phyloP scores from a whole-genome alignment of 164 flowering plant species.

The Aristolochia californica region DNA sequence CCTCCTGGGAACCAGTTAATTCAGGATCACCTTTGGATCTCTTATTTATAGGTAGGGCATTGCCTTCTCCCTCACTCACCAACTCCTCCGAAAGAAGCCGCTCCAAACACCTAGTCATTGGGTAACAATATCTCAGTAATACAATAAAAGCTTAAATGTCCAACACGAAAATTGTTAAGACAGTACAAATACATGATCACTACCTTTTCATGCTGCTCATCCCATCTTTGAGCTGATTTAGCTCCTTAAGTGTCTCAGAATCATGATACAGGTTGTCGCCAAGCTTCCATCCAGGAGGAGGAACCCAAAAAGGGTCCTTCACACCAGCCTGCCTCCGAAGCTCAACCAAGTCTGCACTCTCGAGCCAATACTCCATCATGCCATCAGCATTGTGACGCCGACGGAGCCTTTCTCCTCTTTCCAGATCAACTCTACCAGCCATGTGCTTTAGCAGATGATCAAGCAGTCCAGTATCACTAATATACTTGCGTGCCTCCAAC shows the following conservation, averaged over 20 bases:
- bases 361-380: conserved; percentile 92
- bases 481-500: conserved; percentile 58
- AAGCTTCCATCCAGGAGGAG: conserved; percentile 70
- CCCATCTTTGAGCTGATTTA: conserved; percentile 1
- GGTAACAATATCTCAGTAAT: too few species aligned
- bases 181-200: too few species aligned
- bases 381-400: conserved; percentile 80
- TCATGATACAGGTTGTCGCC: conserved; percentile 42
- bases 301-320: conserved; percentile 71
- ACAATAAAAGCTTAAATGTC: too few species aligned
- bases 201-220: neutral
- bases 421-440: conserved; percentile 68
- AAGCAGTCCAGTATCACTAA: conserved; percentile 81
- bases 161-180: too few species aligned
- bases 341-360: conserved; percentile 49
- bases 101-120: neutral
- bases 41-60: neutral
- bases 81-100: neutral
- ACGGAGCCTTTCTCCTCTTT: conserved; percentile 55
- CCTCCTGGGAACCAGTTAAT: neutral
- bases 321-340: conserved; percentile 69
- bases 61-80: neutral
- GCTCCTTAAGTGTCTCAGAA: neutral
- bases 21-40: neutral
- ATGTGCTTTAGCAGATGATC: conserved; percentile 86